Percentiles rank a stretch among this genome's conserved stretches.
Evolutionary conservation across 2,329 filamentous ascomycete species (phyloP).

Genomic region (Colletotrichum horii): DNA sequence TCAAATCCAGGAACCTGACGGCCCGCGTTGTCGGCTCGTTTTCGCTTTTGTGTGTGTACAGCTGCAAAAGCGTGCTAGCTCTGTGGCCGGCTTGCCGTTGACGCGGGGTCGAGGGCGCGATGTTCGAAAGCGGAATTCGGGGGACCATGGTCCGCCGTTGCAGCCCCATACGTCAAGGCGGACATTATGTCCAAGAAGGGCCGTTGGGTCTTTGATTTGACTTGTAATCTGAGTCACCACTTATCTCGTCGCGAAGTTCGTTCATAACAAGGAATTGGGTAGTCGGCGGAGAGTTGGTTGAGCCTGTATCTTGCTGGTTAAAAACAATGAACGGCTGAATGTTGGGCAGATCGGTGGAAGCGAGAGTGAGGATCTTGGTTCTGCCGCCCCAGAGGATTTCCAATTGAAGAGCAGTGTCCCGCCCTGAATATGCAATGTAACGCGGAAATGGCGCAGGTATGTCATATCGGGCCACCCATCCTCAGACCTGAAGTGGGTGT

Average conservation of each 20-base stretch:
- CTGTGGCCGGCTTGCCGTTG: neutral
- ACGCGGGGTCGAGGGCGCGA: neutral
- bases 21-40: neutral
- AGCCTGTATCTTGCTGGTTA: neutral
- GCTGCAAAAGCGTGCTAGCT: neutral
- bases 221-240: neutral
- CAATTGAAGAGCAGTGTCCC: neutral
- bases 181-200: neutral
- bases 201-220: neutral
- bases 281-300: neutral
- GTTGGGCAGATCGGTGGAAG: neutral
- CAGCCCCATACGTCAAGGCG: constrained; percentile 5
- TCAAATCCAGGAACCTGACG: neutral
- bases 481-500: neutral
- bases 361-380: neutral
- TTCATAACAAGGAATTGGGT: neutral
- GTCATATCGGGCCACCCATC: neutral
- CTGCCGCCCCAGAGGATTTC: neutral
- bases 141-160: constrained; percentile 9
- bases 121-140: constrained; percentile 16
- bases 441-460: neutral
- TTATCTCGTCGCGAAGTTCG: neutral
- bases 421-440: neutral
- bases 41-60: neutral
- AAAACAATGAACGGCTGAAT: neutral